Base-by-base conservation (phyloP, 2,329 filamentous ascomycete species). In the Moelleriella libera region DNA sequence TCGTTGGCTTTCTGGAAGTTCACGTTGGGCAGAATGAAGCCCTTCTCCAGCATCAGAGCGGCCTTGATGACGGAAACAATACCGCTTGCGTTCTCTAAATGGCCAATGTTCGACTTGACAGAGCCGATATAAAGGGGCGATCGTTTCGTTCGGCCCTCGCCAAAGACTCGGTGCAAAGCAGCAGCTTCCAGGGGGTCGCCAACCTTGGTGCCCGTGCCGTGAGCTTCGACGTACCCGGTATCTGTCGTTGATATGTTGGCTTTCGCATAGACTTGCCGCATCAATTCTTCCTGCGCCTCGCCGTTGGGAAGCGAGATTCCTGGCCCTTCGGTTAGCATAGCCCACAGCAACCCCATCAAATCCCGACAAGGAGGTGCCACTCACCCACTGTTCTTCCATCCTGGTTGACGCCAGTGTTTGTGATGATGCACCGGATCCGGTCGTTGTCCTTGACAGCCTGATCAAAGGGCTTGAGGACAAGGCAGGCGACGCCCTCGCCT, bases 301-400 rank as follows among this genome's bases (percentile, higher is more conserved):
- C 62, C 65, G 45, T 63, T 78, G 0, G 79, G 79, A 59, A 74
- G 70, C 0, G 77, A 77, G 45, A 82, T 71, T 2, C 74, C 75
- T 1, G 70, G 21, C 21, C 21, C 21, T 21, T 21, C 21, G 21
- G 21, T 21, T 3, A 21, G 21, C 21, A 21, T 21, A 21, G 21
- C 21, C 21, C 21, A 21, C 21, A 21, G 21, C 21, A 21, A 21
- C 70, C n/a, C 37, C 9, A 39, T 12, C 8, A 39, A 39, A 39
- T 12, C 8, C 34, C 14, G 42, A 29, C 34, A 39, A 39, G 34
- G 40, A 28, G 12, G 9, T 28, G 11, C 40, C 5, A 42, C 51
- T 45, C 48, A 48, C 54, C 53, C 10, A 50, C 45, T 3, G 55
- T 74, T 47, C 62, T 70, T 12, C 78, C 79, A 54, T 82, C 78